Conservation (phyloP, 1,139 yeast genomes). For the Yamadazyma dendronema region DNA sequence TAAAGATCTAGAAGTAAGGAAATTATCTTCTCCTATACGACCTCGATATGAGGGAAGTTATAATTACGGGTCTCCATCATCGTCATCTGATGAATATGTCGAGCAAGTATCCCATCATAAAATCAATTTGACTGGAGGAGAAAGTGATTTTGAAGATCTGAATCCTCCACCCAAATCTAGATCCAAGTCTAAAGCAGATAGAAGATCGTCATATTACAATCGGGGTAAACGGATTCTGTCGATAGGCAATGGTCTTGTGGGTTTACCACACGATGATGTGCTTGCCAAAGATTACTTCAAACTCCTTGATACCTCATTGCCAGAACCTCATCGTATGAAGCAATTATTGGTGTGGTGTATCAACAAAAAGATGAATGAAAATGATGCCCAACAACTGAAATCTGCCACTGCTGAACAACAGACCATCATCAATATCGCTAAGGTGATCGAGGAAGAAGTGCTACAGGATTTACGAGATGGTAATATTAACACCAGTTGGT, state of each 20-base stretch:
- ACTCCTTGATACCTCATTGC: constrained; percentile 57
- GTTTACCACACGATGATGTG: constrained; percentile 66
- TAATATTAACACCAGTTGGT: constrained; percentile 66
- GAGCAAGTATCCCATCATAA: constrained; percentile 34
- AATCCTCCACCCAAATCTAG: constrained; percentile 1
- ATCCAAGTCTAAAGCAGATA: constrained; percentile 16
- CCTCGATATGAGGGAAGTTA: constrained; percentile 14
- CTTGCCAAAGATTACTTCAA: constrained; percentile 58
- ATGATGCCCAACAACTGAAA: constrained; percentile 22
- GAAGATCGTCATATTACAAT: constrained; percentile 51
- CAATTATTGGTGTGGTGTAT: constrained; percentile 72
- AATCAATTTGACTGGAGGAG: constrained; percentile 13
- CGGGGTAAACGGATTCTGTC: constrained; percentile 76
- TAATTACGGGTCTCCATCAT: constrained; percentile 3
- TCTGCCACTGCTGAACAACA: constrained; percentile 26
- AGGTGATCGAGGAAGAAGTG: constrained; percentile 64
- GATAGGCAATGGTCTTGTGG: constrained; percentile 69
- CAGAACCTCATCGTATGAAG: constrained; percentile 74
- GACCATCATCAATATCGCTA: constrained; percentile 53
- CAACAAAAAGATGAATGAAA: constrained; percentile 43
- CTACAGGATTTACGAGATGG: constrained; percentile 59
- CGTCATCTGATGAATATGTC: constrained; percentile 23
- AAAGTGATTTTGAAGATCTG: constrained; percentile 6
- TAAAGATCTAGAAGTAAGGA: constrained; percentile 12
- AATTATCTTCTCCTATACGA: constrained; percentile 27